Evolutionary conservation across 1,139 yeast genomes (phyloP), one percentile per base, ranked within the genome.

Genomic region (Hemisphaericaspora lyxosophila): DNA sequence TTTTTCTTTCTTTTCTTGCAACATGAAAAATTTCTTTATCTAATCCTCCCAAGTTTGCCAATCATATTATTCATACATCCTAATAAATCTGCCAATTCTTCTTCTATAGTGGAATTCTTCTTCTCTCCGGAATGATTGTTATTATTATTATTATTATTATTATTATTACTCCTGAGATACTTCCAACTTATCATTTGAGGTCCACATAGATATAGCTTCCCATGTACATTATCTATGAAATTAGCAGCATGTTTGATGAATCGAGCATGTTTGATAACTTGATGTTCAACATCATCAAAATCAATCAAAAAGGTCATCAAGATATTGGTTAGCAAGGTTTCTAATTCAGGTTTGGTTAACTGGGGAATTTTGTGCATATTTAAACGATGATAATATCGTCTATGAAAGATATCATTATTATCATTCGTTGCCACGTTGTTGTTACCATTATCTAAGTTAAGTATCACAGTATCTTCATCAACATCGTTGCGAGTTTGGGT

Each of bases 211-310:
- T 55, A 63, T 7, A 61, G 22, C 16, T 33, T 12, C 4, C 41
- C 47, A 41, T 66, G 71, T 18, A 64, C 39, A 3, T 47, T 35
- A 43, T 65, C 70, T 40, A 65, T 47, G 39, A 67, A 67, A 20
- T 44, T 40, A 31, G 51, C 38, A 6, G 62, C 46, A 18, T 56
- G 27, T 33, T 55, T 48, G 24, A 62, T 45, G 39, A 54, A 60
- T 23, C 48, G 51, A n/a, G 65, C 62, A 26, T 59, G 52, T 35
- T 54, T 55, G 25, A 53, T 49, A 9, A 59, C 45, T 36, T 54
- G 57, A 7, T 34, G 34, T 9, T 67, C 65, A 11, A 66, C 46
- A 17, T 34, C 18, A 26, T 60, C 56, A 32, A 33, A 34, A 28
- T 38, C 33, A 26, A 66, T 53, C 33, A 67, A 48, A 20, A 66